Conservation (phyloP, 176 grass and related monocot genomes). For the Poa pratensis region DNA sequence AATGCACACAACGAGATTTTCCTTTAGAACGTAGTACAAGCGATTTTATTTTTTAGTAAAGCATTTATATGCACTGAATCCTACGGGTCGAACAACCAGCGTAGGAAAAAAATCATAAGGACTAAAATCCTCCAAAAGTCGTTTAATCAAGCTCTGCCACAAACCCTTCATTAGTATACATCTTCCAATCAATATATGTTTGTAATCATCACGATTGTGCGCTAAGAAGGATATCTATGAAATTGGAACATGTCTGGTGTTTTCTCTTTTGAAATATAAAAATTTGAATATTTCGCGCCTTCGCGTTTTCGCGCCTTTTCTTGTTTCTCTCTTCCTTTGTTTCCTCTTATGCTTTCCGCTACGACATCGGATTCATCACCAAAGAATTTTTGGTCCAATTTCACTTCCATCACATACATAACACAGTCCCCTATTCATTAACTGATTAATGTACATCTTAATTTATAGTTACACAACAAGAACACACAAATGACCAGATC, state of each 20-base stretch:
- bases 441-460: conserved; percentile 21
- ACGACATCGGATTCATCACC: not conserved
- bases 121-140: not conserved
- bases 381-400: not conserved
- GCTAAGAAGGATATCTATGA: not conserved
- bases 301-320: not conserved
- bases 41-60: not conserved
- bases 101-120: not conserved
- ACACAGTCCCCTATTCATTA: not conserved
- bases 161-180: not conserved
- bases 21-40: no score
- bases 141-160: not conserved
- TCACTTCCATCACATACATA: not conserved
- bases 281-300: not conserved
- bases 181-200: not conserved
- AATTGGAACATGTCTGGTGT: not conserved
- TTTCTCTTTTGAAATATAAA: not conserved
- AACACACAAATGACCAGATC: conserved; percentile 3
- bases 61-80: not conserved
- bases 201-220: not conserved
- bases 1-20: not conserved
- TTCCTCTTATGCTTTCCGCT: not conserved
- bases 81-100: not conserved
- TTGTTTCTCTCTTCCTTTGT: not conserved
- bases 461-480: not conserved